These are phyloP conservation scores for Colletotrichum euphorbiae DNA, from an alignment of 2,329 filamentous ascomycete species.

Conservation along the genomic window DNA sequence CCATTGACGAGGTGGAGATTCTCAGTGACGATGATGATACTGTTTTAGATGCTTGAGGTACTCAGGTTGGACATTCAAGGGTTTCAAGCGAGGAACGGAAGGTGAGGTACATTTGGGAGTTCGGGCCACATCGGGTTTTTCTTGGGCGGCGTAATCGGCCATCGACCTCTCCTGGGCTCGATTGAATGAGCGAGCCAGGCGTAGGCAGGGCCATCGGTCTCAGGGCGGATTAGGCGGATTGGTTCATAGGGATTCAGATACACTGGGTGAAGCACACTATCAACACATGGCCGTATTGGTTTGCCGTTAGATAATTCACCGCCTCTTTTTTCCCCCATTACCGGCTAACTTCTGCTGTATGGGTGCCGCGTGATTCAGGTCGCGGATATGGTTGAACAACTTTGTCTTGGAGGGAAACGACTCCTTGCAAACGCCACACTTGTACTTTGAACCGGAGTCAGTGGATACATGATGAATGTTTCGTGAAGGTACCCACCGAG, in stretches of 20 bases:
- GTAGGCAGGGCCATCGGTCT: too few species aligned
- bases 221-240: too few species aligned
- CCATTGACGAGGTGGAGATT: constrained; percentile 90
- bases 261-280: not conserved
- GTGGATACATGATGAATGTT: not conserved
- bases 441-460: constrained; percentile 48
- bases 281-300: not conserved
- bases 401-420: constrained; percentile 72
- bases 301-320: constrained; percentile 41
- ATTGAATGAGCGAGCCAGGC: too few species aligned
- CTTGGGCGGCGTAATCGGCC: not conserved
- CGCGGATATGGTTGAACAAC: constrained; percentile 79
- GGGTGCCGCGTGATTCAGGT: constrained; percentile 71
- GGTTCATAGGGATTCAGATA: too few species aligned
- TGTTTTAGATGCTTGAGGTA: constrained; percentile 43
- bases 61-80: not conserved
- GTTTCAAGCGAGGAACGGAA: not conserved
- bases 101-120: not conserved
- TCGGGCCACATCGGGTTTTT: not conserved
- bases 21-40: constrained; percentile 78
- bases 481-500: constrained; percentile 48
- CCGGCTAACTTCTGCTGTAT: constrained; percentile 29
- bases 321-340: constrained; percentile 53
- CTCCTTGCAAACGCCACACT: constrained; percentile 59
- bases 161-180: too few species aligned